phyloP scores from a whole-genome alignment of 1,284 basidiomycete species.

The Cryptococcus floricola region DNA sequence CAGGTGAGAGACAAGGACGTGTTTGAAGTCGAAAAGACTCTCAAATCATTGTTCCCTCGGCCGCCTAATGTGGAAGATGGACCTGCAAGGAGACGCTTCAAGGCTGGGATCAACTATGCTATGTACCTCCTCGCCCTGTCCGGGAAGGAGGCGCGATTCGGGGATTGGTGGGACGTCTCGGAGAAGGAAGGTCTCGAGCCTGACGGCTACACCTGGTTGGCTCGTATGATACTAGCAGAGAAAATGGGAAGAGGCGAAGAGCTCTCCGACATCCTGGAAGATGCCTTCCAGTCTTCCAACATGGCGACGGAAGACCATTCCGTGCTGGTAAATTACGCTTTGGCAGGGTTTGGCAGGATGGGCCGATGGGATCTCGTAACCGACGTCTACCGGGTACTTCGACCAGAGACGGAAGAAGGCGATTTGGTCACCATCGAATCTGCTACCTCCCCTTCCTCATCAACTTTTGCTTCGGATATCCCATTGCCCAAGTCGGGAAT shows the following conservation, averaged over 20 bases:
- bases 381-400: constrained; percentile 56
- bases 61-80: constrained; percentile 8
- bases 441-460: neutral
- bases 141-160: constrained; percentile 14
- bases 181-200: constrained; percentile 15
- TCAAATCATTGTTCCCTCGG: constrained; percentile 13
- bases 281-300: neutral
- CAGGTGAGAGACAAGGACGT: constrained; percentile 13
- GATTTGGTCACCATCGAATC: neutral
- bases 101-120: constrained; percentile 29
- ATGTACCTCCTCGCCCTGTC: constrained; percentile 32
- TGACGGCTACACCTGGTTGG: constrained; percentile 25
- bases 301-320: neutral
- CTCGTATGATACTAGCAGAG: constrained; percentile 20
- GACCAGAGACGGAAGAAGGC: neutral
- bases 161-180: constrained; percentile 27
- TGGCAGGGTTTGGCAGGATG: constrained; percentile 61
- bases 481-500: constrained; percentile 32
- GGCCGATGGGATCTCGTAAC: constrained; percentile 57
- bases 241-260: constrained; percentile 9
- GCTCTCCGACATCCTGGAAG: constrained; percentile 6
- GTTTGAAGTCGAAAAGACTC: constrained; percentile 13
- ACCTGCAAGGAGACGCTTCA: constrained; percentile 11
- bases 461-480: neutral
- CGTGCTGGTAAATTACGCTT: constrained; percentile 53